Base-by-base conservation (phyloP, 2,329 filamentous ascomycete genomes). In the Alternaria rosae region DNA sequence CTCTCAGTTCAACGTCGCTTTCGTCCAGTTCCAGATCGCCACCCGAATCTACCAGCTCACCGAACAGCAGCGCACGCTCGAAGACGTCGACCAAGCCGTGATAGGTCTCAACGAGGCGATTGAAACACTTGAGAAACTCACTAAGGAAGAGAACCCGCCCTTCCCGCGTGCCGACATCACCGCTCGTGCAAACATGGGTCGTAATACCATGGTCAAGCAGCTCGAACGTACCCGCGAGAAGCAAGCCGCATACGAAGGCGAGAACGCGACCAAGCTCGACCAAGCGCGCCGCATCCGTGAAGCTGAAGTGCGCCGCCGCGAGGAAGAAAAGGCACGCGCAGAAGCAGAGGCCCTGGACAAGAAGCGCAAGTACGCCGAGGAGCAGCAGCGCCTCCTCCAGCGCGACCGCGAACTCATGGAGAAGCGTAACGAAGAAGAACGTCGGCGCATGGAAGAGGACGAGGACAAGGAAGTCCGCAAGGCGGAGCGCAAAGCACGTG, bases 1-100 rank as follows among this genome's bases (percentile, higher is more conserved):
- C 79, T 92, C 95, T 79, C 93, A 95, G 78, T 99, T 99, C 86
- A 99, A 99, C 74, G 92, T 99, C 26, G 95, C 95, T 1, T 99
- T 97, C 75, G 92, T 98, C 26, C 95, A 98, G 76, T 96, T 97
- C 65, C 94, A 97, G 78, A 89, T 98, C 57, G 94, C 94, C 20
- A 91, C 91, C 47, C 88, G 91, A 28, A 89, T 97, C 57, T 90
- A 93, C 79, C 85, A 83, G 35, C 84, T 97, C 56, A 85, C 87
- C 6, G 92, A 97, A 76, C 87, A 87, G 6, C 89, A 94, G 75
- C 89, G 93, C 53, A 92, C 91, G 0, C 85, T 94, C 4, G 86
- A 87, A 62, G 93, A 98, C 72, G 88, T 99, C 8, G 87, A 97
- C 75, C 87, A 90, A 56, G 94, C 94, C 1, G 88, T 89, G 1